Base-by-base conservation (phyloP, 176 grass and related monocot species). In the Juncus effusus region DNA sequence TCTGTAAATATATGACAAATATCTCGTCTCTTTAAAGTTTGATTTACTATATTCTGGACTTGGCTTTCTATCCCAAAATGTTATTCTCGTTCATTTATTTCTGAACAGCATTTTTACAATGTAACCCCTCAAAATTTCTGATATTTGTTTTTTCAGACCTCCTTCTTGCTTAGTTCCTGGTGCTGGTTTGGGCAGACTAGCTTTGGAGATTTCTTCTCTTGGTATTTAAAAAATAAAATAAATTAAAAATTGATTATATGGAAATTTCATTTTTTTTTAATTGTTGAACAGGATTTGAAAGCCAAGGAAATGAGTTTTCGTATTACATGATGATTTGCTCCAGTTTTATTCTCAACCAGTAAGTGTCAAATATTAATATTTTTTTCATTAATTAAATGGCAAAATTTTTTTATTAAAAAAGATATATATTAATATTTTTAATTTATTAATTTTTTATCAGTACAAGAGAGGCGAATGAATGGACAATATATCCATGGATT, bases 251-350 rank as follows among this genome's bases (percentile, higher is more conserved):
- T 53, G 11, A 15, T 76, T 79, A 36, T 67, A 12, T 2, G 0
- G 36, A 74, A 60, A 64, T 63, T 82, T 40, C 51, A 4, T 49
- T 61, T 13, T 76, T 57, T 52, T 7, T 7, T 12, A 11, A 42
- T 69, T 78, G 49, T 62, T 60, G 42, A 51, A 66, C 78, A 99
- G 94, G 94, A 78, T 99, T 99, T 76, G 57, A 86, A 67, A 93
- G 94, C 83, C 88, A 99, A 78, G 88, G 88, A 60, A 99, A 99
- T 73, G 94, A 99, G 37, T 99, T 99, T 58, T 99, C 94, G 51
- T 99, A 99, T 89, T 93, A 93, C 76, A 93, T 93, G 85, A 77
- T 99, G 88, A 93, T 93, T 60, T 99, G 94, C 81, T 99, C 88
- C 49, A 93, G 76, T 90, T 99, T 90, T 77, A 99, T 99, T 76